A percentile compares a stretch with the other conserved stretches of the same genome.
phyloP scores from a whole-genome alignment of 2,329 filamentous ascomycete species.

The Cyanodermella asteris region DNA sequence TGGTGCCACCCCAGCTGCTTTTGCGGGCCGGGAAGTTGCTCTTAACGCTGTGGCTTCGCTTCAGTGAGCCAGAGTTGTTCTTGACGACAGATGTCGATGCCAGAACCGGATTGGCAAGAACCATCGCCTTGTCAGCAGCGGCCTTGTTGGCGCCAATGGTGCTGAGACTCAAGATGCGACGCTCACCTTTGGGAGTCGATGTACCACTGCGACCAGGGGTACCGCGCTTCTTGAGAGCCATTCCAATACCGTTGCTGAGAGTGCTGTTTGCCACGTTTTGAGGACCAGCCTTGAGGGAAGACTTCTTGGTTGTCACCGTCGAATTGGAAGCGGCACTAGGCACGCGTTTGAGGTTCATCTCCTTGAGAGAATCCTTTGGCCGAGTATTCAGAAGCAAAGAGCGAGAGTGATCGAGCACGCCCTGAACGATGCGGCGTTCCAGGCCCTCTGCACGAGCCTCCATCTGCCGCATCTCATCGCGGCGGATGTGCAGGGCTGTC shows the following conservation, averaged over 20 bases:
- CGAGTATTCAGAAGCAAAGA: conserved; percentile 58
- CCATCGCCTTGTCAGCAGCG: conserved; percentile 37
- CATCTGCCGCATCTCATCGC: conserved; percentile 81
- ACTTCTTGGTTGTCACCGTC: conserved; percentile 16
- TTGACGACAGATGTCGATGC: conserved; percentile 14
- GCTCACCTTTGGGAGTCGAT: conserved; percentile 29
- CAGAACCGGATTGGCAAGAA: conserved; percentile 20
- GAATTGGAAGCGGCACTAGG: conserved; percentile 21
- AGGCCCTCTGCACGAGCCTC: conserved; percentile 70
- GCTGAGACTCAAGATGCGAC: conserved; percentile 74
- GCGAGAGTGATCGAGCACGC: conserved; percentile 88
- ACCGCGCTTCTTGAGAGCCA: conserved; percentile 29
- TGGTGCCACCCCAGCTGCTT: conserved; percentile 42
- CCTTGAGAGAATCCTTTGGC: conserved; percentile 22
- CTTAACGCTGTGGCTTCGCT: conserved; percentile 59
- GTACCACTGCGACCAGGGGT: conserved; percentile 18
- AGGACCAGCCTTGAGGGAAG: conserved; percentile 6
- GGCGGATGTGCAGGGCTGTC: conserved; percentile 68
- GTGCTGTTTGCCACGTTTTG: conserved; percentile 9
- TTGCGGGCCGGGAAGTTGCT: conserved; percentile 39
- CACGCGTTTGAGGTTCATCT: conserved; percentile 30
- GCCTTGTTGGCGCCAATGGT: conserved; percentile 35
- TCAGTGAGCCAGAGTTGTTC: conserved; percentile 32
- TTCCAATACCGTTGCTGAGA: conserved; percentile 15
- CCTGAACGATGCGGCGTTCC: conserved; percentile 81